Evolutionary conservation across 2,329 filamentous ascomycete genomes (phyloP).

Genomic region (Hypomyces rosellus): DNA sequence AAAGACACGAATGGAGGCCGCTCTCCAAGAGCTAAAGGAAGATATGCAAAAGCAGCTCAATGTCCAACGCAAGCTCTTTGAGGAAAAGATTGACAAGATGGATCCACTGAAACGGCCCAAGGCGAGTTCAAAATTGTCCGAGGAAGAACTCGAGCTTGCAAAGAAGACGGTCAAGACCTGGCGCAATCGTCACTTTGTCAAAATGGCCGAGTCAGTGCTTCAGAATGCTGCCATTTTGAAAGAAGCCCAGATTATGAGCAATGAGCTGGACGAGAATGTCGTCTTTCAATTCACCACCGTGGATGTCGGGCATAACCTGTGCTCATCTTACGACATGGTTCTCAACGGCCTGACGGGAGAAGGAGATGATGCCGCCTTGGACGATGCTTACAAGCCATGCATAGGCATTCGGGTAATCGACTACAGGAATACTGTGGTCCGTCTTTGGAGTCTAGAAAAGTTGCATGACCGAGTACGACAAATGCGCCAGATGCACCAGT

Average conservation of each 20-base stretch:
- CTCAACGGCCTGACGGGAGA: conserved; percentile 84
- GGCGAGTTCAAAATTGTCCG: conserved; percentile 58
- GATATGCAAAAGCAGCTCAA: conserved; percentile 85
- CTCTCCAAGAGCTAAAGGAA: conserved; percentile 68
- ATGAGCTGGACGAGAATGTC: conserved; percentile 86
- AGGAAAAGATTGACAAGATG: conserved; percentile 75
- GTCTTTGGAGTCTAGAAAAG: conserved; percentile 93
- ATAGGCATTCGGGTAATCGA: conserved; percentile 86
- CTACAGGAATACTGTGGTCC: conserved; percentile 77
- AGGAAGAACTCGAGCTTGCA: conserved; percentile 66
- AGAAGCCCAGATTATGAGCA: conserved; percentile 96
- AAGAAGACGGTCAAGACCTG: conserved; percentile 64
- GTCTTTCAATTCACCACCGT: conserved; percentile 94
- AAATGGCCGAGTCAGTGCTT: conserved; percentile 86
- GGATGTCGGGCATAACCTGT: conserved; percentile 79
- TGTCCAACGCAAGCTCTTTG: conserved; percentile 76
- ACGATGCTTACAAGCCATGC: conserved; percentile 79
- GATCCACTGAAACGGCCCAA: conserved; percentile 57
- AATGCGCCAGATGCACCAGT: conserved; percentile 97
- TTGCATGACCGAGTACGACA: conserved; percentile 77
- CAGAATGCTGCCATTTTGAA: conserved; percentile 85
- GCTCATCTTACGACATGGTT: conserved; percentile 94
- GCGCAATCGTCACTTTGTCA: conserved; percentile 79
- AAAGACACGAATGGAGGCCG: conserved; percentile 79
- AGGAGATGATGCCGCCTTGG: conserved; percentile 73